These are phyloP conservation scores for Aspergillus brasiliensis DNA, from an alignment of 2,329 filamentous ascomycete genomes.

Conservation along the genomic window DNA sequence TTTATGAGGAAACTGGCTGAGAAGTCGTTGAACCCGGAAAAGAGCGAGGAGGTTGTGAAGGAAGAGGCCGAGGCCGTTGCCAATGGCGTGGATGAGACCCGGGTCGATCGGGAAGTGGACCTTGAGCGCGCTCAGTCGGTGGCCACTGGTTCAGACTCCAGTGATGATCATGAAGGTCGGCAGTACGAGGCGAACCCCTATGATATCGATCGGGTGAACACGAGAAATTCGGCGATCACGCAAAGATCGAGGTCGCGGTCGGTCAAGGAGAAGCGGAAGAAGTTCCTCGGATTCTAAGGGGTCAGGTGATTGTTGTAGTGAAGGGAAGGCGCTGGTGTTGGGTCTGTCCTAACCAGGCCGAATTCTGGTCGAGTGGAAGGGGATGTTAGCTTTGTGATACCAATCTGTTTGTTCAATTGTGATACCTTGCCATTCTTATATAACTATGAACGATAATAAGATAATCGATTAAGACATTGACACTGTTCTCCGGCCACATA, in stretches of 20 bases:
- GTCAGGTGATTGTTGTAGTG: background rate
- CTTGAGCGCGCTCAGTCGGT: conserved; percentile 5
- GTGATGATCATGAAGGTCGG: conserved; percentile 11
- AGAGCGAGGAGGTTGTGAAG: background rate
- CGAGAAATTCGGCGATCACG: conserved; percentile 30
- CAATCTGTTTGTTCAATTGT: background rate
- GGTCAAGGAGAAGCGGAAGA: background rate
- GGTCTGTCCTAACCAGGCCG: too few relatives aligned
- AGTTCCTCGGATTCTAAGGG: conserved; percentile 7
- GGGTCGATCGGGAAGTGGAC: background rate
- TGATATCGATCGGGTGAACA: conserved; percentile 38
- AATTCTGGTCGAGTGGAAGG: background rate
- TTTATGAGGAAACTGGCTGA: conserved; percentile 31
- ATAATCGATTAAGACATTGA: background rate
- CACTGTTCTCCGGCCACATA: too few relatives aligned
- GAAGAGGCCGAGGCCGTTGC: background rate
- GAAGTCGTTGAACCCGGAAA: conserved; percentile 6
- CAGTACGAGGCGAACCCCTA: conserved; percentile 34
- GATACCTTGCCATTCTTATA: background rate
- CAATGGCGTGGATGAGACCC: background rate
- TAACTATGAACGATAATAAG: background rate
- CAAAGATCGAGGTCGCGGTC: conserved; percentile 22
- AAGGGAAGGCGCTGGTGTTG: too few relatives aligned
- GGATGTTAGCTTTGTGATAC: background rate
- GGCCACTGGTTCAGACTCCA: conserved; percentile 10